Evolutionary conservation across 1,284 basidiomycete species (phyloP).

Genomic region (Leccinum insolens): DNA sequence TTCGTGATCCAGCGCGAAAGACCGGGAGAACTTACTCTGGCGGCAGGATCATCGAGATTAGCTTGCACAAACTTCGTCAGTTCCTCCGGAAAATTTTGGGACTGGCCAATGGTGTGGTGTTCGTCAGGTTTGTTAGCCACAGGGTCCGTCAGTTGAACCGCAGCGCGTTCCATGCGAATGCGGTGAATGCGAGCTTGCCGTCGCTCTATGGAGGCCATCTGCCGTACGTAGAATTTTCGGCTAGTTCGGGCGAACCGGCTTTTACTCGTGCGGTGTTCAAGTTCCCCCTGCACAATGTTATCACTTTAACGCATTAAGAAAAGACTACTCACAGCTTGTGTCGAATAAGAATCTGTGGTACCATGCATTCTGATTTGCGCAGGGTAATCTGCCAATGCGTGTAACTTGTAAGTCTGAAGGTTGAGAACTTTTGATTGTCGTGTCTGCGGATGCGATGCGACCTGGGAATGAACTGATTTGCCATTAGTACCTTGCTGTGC

Average conservation of each 20-base stretch:
- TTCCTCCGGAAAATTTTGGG: constrained; percentile 14
- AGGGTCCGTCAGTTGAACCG: not conserved
- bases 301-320: no score
- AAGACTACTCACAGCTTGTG: no score
- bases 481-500: not conserved
- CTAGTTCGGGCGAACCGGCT: not conserved
- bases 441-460: not conserved
- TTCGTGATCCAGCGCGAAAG: not conserved
- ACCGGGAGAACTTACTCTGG: not conserved
- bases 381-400: not conserved
- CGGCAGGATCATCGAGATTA: not conserved
- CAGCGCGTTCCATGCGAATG: not conserved
- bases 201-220: not conserved
- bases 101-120: constrained; percentile 21
- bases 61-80: constrained; percentile 19
- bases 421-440: not conserved
- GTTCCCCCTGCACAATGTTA: not conserved
- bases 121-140: not conserved
- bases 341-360: no score
- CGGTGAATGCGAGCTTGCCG: not conserved
- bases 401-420: not conserved
- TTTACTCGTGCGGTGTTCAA: not conserved
- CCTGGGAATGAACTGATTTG: not conserved
- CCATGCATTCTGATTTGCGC: not conserved
- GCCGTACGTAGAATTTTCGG: not conserved